These are phyloP conservation scores for Stemphylium lycopersici DNA, from an alignment of 2,329 filamentous ascomycete genomes.

Conservation along the genomic window DNA sequence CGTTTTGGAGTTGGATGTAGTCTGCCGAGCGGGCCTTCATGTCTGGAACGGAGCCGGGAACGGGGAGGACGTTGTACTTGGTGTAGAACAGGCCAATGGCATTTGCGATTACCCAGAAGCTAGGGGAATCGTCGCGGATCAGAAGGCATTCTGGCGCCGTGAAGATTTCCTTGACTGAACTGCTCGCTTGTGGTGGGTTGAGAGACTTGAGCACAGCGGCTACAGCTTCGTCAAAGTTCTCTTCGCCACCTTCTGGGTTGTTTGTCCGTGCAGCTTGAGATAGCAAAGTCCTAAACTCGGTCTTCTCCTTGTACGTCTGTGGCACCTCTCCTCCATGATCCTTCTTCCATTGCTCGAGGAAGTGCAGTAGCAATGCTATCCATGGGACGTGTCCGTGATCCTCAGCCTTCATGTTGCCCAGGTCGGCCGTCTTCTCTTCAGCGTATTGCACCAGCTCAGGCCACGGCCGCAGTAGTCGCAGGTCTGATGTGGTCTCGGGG, in stretches of 20 bases:
- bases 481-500: constrained; percentile 79
- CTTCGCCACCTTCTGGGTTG: constrained; percentile 85
- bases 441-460: constrained; percentile 75
- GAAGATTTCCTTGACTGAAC: constrained; percentile 78
- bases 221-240: constrained; percentile 95
- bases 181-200: constrained; percentile 69
- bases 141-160: constrained; percentile 66
- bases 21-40: constrained; percentile 95
- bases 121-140: constrained; percentile 57
- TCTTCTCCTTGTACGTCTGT: constrained; percentile 82
- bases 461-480: constrained; percentile 87
- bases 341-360: constrained; percentile 79
- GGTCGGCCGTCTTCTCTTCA: constrained; percentile 67
- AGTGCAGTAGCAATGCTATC: constrained; percentile 80
- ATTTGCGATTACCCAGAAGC: constrained; percentile 88
- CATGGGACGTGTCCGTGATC: constrained; percentile 93
- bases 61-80: constrained; percentile 74
- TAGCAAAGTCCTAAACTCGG: constrained; percentile 76
- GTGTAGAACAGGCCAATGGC: constrained; percentile 80
- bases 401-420: constrained; percentile 74
- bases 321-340: constrained; percentile 72
- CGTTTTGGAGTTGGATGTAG: constrained; percentile 87
- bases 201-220: constrained; percentile 89
- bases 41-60: constrained; percentile 88
- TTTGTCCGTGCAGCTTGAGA: constrained; percentile 69